A percentile compares a stretch with the other conserved stretches of the same genome.
phyloP scores from a whole-genome alignment of 441 rosid genomes.

The Manihot esculenta region DNA sequence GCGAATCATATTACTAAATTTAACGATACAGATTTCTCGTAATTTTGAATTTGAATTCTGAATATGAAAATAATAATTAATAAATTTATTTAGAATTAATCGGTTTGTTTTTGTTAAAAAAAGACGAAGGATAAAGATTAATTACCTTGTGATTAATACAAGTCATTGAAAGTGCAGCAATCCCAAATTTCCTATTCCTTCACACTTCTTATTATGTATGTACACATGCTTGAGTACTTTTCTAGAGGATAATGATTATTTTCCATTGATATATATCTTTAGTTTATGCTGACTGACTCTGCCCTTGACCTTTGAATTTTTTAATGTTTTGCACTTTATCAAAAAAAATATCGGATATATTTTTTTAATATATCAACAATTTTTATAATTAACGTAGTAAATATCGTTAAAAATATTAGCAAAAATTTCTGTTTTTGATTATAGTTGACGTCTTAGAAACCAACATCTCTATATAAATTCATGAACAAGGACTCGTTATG shows the following conservation, averaged over 20 bases:
- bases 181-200: background rate
- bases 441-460: slow-evolving; percentile 25
- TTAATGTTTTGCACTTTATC: background rate
- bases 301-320: background rate
- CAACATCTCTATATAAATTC: slow-evolving; percentile 10
- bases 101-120: no score
- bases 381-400: no score
- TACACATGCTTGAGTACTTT: background rate
- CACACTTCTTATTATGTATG: background rate
- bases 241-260: background rate
- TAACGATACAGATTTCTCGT: no score
- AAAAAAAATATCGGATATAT: no score
- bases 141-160: slow-evolving; percentile 4
- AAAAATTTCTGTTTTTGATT: no score
- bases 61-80: no score
- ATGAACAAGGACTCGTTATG: background rate
- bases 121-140: no score
- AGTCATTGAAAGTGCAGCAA: background rate
- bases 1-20: no score
- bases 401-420: no score
- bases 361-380: no score
- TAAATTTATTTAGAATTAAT: no score
- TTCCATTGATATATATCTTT: background rate
- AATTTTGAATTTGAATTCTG: no score
- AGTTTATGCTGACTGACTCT: background rate